Evolutionary conservation across 371 early-diverging fungal genomes (phyloP).

Genomic region (Mortierella sp.): DNA sequence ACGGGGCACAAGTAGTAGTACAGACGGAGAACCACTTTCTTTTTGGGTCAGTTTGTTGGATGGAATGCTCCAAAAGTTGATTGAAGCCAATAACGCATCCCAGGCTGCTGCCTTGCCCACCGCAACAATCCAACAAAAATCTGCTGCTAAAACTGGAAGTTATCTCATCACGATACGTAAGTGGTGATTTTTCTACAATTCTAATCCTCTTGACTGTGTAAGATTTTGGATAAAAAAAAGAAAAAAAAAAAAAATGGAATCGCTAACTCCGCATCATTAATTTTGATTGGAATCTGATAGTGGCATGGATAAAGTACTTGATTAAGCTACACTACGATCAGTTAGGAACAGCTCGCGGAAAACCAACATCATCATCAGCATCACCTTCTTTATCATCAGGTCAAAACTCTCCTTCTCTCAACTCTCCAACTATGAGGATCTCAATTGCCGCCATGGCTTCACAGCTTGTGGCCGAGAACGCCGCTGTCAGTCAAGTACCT

Average conservation of each 20-base stretch:
- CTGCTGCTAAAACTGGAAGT: slow-evolving; percentile 37
- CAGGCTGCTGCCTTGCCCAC: slow-evolving; percentile 17
- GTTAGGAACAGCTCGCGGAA: background rate
- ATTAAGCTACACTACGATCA: slow-evolving; percentile 42
- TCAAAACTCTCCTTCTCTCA: slow-evolving; percentile 16
- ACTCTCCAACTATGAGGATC: slow-evolving; percentile 15
- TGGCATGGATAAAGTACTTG: slow-evolving; percentile 53
- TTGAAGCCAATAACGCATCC: slow-evolving; percentile 28
- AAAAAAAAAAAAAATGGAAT: background rate
- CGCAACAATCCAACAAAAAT: slow-evolving; percentile 19
- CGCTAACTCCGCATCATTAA: background rate
- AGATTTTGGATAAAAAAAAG: background rate
- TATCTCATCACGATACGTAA: slow-evolving; percentile 50
- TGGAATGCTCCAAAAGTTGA: slow-evolving; percentile 38
- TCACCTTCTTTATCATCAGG: slow-evolving; percentile 18
- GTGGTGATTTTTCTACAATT: background rate
- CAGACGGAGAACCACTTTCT: slow-evolving; percentile 35
- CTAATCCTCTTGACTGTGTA: background rate
- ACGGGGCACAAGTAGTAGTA: slow-evolving; percentile 16
- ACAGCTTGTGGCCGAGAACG: slow-evolving; percentile 30
- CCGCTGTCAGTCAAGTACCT: slow-evolving; percentile 11
- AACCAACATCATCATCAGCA: background rate
- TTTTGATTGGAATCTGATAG: slow-evolving; percentile 7
- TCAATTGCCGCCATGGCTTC: slow-evolving; percentile 45
- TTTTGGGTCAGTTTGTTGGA: slow-evolving; percentile 45